phyloP scores from a whole-genome alignment of 1,284 basidiomycete genomes.

The Leccinum huronense region DNA sequence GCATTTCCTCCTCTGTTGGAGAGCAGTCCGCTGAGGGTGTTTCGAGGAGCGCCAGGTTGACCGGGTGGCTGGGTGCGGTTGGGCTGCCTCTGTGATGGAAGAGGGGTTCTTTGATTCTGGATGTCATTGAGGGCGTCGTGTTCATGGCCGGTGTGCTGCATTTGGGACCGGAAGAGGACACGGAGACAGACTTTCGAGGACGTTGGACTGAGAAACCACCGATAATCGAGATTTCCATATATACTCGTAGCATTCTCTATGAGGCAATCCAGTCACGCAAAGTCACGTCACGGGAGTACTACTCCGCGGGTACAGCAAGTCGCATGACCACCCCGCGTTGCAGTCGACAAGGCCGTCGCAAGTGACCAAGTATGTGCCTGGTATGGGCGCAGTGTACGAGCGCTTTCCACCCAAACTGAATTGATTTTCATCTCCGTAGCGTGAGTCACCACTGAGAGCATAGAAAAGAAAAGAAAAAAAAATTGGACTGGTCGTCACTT shows the following conservation, averaged over 20 bases:
- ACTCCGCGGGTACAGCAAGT: constrained; percentile 7
- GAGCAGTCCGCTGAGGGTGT: constrained; percentile 43
- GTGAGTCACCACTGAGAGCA: not conserved
- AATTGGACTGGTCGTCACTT: not conserved
- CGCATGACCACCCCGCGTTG: not conserved
- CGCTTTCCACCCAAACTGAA: constrained; percentile 7
- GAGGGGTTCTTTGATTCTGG: not conserved
- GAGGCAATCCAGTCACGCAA: not conserved
- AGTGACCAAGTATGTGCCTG: not conserved
- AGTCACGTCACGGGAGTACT: not conserved
- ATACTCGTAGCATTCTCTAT: constrained; percentile 21
- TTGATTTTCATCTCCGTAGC: constrained; percentile 24
- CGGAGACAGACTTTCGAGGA: constrained; percentile 3
- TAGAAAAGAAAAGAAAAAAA: constrained; percentile 5
- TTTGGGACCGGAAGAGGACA: constrained; percentile 7
- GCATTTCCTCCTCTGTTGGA: constrained; percentile 46
- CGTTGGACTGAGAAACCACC: constrained; percentile 17
- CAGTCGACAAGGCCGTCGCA: not conserved
- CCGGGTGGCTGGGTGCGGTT: constrained; percentile 19
- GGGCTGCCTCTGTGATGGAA: constrained; percentile 15
- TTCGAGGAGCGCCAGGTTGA: constrained; percentile 22
- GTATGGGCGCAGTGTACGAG: not conserved
- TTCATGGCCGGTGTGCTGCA: constrained; percentile 27
- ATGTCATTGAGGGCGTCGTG: constrained; percentile 10
- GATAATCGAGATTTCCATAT: constrained; percentile 39